Evolutionary conservation across 2,329 filamentous ascomycete species (phyloP), one percentile per base, ranked within the genome.

Genomic region (Nothophaeocryptopus gaeumannii): DNA sequence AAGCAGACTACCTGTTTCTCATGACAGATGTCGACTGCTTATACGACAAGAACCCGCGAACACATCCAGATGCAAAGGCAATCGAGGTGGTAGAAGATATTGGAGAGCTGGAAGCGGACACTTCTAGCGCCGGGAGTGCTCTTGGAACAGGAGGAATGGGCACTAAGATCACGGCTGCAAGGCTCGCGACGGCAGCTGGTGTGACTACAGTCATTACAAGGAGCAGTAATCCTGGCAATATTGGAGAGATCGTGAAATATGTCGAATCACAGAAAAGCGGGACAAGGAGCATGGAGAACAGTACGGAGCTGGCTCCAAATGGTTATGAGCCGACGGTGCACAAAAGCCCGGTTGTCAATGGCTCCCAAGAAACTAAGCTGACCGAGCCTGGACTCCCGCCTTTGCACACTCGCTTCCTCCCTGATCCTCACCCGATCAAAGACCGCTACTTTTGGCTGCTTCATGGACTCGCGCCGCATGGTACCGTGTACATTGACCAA

Each of bases 1-100:
- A 96, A 64, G 93, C 93, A 43, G 91, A 99, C 65, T 89, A 96
- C 63, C 79, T 99, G 8, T 99, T 99, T 72, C 79, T 99, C 56
- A 97, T 99, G 93, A 99, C 93, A 1, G 93, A 99, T 66, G 93
- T 99, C 40, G 93, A 99, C 68, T 96, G 92, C 67, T 77, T 99
- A 10, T 99, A 99, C 70, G 90, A 95, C 70, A 93, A 92, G 71
- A 99, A 99, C 63, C 93, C 93, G 1, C 81, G 93, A 29, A 85
- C 83, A 1, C 78, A 95, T 63, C 84, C 89, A 0, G 87, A 96
- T 63, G 93, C 93, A 8, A 82, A 86, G 64, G 83, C 93, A 0
- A 97, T 99, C 51, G 87, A 95, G 64, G 86, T 96, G 1, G 90
- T 99, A 1, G 85, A 93, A 46, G 90, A 99, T 64, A 95, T 99